phyloP scores from a whole-genome alignment of 257 asterid genomes.

The Solanum infundibuliforme region DNA sequence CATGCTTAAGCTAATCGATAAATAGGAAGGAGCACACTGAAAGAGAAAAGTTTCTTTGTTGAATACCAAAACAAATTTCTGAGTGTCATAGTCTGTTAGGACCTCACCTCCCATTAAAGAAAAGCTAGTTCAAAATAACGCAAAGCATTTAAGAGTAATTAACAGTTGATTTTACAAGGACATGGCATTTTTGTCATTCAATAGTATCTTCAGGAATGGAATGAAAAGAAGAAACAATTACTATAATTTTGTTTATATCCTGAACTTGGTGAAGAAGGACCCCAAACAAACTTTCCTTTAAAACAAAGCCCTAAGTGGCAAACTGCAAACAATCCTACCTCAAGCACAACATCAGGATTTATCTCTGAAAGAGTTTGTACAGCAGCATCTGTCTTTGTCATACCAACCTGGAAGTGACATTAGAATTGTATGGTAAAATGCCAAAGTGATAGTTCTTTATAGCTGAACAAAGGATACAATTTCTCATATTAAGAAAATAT shows the following conservation, averaged over 20 bases:
- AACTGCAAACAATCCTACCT: conserved; percentile 39
- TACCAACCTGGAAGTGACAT: conserved; percentile 49
- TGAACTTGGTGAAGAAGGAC: background rate
- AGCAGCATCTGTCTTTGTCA: conserved; percentile 99
- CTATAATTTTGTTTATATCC: background rate
- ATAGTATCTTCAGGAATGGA: background rate
- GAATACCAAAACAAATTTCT: background rate
- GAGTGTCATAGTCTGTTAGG: background rate
- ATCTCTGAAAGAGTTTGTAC: conserved; percentile 91
- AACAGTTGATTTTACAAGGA: background rate
- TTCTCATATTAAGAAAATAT: background rate
- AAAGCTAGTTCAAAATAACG: background rate
- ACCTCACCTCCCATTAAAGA: background rate
- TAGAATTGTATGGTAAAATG: conserved; percentile 4
- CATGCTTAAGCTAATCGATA: background rate
- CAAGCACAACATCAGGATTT: conserved; percentile 96
- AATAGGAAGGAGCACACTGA: background rate
- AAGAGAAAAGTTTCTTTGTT: background rate
- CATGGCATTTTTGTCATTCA: background rate
- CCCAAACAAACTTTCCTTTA: background rate
- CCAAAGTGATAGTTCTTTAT: background rate
- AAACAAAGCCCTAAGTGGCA: background rate
- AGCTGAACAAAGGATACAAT: background rate
- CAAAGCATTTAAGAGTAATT: background rate
- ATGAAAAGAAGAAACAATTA: background rate